Percentiles rank a stretch among this genome's conserved stretches.
Conservation (phyloP, 768 basidiomycete genomes). For the Kwoniella shandongensis region DNA sequence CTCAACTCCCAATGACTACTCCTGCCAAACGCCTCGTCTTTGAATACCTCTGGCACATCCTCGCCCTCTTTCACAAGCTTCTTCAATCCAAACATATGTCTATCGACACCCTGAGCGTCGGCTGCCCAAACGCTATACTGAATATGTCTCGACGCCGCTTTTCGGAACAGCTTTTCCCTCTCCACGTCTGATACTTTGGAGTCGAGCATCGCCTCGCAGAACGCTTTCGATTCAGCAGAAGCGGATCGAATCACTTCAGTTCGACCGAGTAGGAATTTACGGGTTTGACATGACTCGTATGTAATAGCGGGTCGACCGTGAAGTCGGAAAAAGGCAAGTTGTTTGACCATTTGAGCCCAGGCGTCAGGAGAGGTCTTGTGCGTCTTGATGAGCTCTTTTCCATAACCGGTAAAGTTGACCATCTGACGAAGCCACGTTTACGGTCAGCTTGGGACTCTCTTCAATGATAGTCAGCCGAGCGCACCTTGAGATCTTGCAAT, state of each 20-base stretch:
- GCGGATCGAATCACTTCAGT: conserved; percentile 93
- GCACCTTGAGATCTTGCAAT: conserved; percentile 74
- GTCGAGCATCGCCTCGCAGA: conserved; percentile 78
- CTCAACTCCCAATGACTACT: conserved; percentile 90
- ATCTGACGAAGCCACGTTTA: too few species aligned
- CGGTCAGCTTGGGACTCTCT: too few species aligned
- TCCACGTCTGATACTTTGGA: conserved; percentile 53
- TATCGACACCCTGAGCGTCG: conserved; percentile 89
- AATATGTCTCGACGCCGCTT: conserved; percentile 76
- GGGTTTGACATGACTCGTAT: conserved; percentile 95
- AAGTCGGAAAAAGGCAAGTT: conserved; percentile 90
- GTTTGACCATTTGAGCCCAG: conserved; percentile 92
- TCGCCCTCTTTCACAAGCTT: conserved; percentile 70
- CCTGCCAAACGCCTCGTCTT: conserved; percentile 66
- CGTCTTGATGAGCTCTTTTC: conserved; percentile 80
- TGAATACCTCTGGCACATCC: conserved; percentile 69
- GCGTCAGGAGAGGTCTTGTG: conserved; percentile 90
- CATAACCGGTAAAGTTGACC: conserved; percentile 82
- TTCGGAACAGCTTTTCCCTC: conserved; percentile 68
- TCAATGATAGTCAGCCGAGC: conserved; percentile 29
- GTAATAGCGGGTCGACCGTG: conserved; percentile 68
- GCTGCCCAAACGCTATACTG: conserved; percentile 88
- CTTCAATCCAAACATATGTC: conserved; percentile 92
- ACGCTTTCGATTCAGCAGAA: conserved; percentile 77
- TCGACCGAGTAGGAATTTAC: conserved; percentile 83